Evolutionary conservation across 768 basidiomycete species (phyloP), one percentile per base, ranked within the genome.

Genomic region (Tylopilus sp.): DNA sequence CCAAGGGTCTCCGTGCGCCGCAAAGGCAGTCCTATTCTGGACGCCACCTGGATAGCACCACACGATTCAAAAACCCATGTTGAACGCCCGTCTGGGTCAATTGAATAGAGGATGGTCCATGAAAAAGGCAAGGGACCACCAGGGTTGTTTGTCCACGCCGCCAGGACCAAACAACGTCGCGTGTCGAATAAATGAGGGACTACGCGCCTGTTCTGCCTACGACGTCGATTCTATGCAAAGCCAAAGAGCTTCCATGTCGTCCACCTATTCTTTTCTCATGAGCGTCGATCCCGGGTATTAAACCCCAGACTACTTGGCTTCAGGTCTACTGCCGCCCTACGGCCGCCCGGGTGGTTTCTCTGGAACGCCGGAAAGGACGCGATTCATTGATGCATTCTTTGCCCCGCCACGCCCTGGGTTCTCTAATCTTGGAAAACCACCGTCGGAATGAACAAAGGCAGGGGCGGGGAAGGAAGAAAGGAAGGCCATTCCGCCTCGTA

Each of bases 81-180:
- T 29, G 12, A 17, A 11, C n/a, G 13, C 33, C 41, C 25, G 56
- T 36, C 41, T 29, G 48, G 17, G 25, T 41, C 24, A 17, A 29
- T 13, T 36, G 16, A 40, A 51, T 34, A 12, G 14, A 17, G 14
- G 22, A 11, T 17, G 11, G 56, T 34, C 49, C 22, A 14, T 13
- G 10, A 11, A n/a, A 25, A 22, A 14, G 19, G n/a, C 9, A 14
- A 3, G 17, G 17, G 16, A 17, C 41, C 25, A 12, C 19, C 5
- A 17, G 12, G n/a, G 11, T 46, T 56, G 54, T 61, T 61, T 64
- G 59, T 21, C 56, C 28, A 48, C 37, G 22, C 10, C 38, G 52
- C 53, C 48, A 2, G 42, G 52, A 52, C 44, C 58, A 64, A 65
- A 58, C 45, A 58, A 54, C 48, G 17, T 50, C 57, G 60, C 56